Evolutionary conservation across 441 rosid genomes (phyloP), one percentile per base, ranked within the genome.

Genomic region (Biscutella laevigata): DNA sequence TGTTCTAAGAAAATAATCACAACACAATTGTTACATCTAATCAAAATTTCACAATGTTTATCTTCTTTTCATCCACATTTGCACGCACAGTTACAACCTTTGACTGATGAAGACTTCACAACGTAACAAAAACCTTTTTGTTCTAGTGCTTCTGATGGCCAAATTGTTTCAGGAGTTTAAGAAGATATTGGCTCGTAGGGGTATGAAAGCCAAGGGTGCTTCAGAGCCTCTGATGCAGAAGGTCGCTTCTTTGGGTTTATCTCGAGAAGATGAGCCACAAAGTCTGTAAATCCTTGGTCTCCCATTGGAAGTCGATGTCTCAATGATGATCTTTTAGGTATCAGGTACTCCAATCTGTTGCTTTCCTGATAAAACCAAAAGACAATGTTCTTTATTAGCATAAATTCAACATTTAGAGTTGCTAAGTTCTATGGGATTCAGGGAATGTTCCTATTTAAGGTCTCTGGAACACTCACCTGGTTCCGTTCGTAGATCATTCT

Each of bases 281-380:
- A 88, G 57, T 92, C 95, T n/a, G 84, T 77, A 74, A 92, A 92
- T 28, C 94, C 97, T 73, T 86, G 98, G 71, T 92, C 98, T 33
- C 98, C 98, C 97, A 92, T 88, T 9, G 92, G 95, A 54, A 92
- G 70, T 25, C 98, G 72, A 65, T 84, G 96, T 71, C 92, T 80
- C 71, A 88, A 57, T 4, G 95, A 88, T 58, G 96, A 80, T 79
- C 86, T 84, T 72, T 92, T 92, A 1, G 94, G 95, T 53, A 92
- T 82, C 59, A 88, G 61, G 62, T 82, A 88, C 62, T 92, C 97
- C 42, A 92, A 64, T 70, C 85, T 77, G 68, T 64, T 92, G 45
- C 78, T 74, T 41, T 88, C 97, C 97, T 92, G 95, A 52, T 62
- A 53, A 37, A 59, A 60, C 1, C 0, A 1, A 56, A 6, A 35